These are phyloP conservation scores for Clavulina sp. DNA, from an alignment of 768 basidiomycete species.

Conservation along the genomic window DNA sequence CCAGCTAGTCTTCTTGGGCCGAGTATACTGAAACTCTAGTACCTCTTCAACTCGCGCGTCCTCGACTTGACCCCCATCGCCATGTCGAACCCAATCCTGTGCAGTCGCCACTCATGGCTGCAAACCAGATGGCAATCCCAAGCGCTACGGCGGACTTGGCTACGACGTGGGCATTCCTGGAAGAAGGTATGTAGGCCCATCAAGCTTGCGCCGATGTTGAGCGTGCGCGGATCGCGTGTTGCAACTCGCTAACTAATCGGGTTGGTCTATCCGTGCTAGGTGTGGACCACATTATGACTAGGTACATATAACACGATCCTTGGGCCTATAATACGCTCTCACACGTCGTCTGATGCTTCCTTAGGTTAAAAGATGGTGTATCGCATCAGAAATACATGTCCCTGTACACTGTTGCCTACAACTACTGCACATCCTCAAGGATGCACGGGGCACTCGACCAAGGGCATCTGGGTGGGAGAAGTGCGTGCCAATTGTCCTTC, in stretches of 20 bases:
- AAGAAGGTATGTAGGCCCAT: conserved; percentile 31
- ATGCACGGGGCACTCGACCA: conserved; percentile 21
- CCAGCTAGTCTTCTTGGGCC: too few relatives aligned
- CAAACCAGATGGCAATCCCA: too few relatives aligned
- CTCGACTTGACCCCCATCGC: too few relatives aligned
- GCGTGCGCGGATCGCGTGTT: background rate
- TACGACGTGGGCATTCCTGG: conserved; percentile 78
- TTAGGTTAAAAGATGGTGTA: conserved; percentile 58
- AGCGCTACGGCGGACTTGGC: conserved; percentile 50
- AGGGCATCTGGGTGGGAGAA: conserved; percentile 17
- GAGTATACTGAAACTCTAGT: too few relatives aligned
- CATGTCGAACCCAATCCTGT: too few relatives aligned
- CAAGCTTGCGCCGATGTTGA: background rate
- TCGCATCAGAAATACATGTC: conserved; percentile 81
- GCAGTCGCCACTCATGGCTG: too few relatives aligned
- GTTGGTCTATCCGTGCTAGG: conserved; percentile 1
- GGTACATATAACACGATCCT: conserved; percentile 16
- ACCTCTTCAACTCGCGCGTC: too few relatives aligned
- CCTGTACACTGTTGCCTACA: conserved; percentile 87
- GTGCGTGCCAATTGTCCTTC: conserved; percentile 5
- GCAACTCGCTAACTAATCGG: background rate
- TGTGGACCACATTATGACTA: conserved; percentile 85
- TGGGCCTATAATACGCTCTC: background rate
- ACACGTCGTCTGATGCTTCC: background rate
- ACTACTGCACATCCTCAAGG: conserved; percentile 80